A percentile compares a stretch with the other conserved stretches of the same genome.
These are phyloP conservation scores for Zangia roseola DNA, from an alignment of 768 basidiomycete species.

Conservation along the genomic window DNA sequence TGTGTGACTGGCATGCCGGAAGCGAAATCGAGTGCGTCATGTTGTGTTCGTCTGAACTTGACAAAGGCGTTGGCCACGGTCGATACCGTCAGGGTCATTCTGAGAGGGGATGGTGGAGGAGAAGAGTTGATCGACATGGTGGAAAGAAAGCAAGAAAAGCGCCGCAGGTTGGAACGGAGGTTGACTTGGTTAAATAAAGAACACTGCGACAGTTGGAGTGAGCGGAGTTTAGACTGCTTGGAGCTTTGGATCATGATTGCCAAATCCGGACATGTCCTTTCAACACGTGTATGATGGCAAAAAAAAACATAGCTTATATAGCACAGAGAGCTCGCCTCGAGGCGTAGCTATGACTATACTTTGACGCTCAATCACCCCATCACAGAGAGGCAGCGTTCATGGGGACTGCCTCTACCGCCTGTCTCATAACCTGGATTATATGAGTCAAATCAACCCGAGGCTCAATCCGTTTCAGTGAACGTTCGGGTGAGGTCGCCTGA, in stretches of 20 bases:
- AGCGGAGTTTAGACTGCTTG: slow-evolving; percentile 26
- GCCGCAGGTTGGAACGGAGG: neutral
- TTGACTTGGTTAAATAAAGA: slow-evolving; percentile 7
- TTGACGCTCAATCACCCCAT: neutral
- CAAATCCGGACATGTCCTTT: too few relatives aligned
- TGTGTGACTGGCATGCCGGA: slow-evolving; percentile 42
- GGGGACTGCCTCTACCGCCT: too few relatives aligned
- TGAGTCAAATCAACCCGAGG: too few relatives aligned
- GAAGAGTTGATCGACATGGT: slow-evolving; percentile 15
- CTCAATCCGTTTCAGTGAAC: too few relatives aligned
- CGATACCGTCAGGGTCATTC: slow-evolving; percentile 23
- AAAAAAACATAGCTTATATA: too few relatives aligned
- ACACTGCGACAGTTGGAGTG: neutral
- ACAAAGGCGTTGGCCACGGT: slow-evolving; percentile 55
- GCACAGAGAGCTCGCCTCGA: slow-evolving; percentile 8
- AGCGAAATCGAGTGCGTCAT: slow-evolving; percentile 33
- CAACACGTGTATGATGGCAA: slow-evolving; percentile 9
- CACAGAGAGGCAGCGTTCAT: too few relatives aligned
- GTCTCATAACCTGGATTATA: too few relatives aligned
- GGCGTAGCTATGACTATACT: neutral
- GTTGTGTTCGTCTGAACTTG: slow-evolving; percentile 46
- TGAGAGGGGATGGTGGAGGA: slow-evolving; percentile 22
- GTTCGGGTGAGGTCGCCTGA: too few relatives aligned
- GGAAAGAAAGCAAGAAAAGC: neutral
- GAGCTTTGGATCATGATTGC: too few relatives aligned